Evolutionary conservation across 176 grass and related monocot genomes (phyloP).

Genomic region (Musa beccarii): DNA sequence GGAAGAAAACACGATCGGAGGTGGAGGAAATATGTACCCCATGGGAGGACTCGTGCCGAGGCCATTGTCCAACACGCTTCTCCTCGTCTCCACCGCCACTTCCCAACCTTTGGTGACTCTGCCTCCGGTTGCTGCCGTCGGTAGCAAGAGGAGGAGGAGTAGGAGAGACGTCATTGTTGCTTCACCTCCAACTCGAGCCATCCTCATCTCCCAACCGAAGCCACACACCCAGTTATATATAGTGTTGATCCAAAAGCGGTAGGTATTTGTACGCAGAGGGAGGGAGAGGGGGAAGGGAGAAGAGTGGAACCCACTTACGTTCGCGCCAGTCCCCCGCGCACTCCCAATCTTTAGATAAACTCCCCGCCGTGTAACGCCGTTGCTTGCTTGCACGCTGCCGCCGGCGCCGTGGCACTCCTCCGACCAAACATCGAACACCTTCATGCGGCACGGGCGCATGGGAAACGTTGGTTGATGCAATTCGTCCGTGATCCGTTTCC

Average conservation of each 20-base stretch:
- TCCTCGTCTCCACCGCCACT: slow-evolving; percentile 19
- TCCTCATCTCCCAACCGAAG: too few species aligned
- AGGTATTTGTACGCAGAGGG: too few species aligned
- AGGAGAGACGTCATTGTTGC: background rate
- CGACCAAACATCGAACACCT: background rate
- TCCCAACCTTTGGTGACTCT: slow-evolving; percentile 8
- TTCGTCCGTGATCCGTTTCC: too few species aligned
- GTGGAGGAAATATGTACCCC: slow-evolving; percentile 36
- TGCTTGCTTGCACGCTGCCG: background rate
- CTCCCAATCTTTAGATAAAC: too few species aligned
- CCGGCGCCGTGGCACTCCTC: background rate
- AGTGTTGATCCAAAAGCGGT: too few species aligned
- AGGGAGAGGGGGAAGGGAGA: too few species aligned
- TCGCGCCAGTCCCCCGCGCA: too few species aligned
- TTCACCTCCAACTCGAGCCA: too few species aligned
- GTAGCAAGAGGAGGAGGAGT: background rate
- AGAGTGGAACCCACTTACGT: too few species aligned
- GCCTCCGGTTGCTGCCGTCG: slow-evolving; percentile 2
- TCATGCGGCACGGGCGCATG: background rate
- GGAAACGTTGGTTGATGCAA: too few species aligned
- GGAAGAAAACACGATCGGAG: background rate
- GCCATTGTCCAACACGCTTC: slow-evolving; percentile 45
- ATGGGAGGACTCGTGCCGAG: slow-evolving; percentile 78
- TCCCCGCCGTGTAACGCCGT: too few species aligned
- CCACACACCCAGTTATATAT: too few species aligned